Percentiles rank a stretch among this genome's conserved stretches.
Evolutionary conservation across 345 rosid genomes (phyloP).

Genomic region (Aquilaria sinensis): DNA sequence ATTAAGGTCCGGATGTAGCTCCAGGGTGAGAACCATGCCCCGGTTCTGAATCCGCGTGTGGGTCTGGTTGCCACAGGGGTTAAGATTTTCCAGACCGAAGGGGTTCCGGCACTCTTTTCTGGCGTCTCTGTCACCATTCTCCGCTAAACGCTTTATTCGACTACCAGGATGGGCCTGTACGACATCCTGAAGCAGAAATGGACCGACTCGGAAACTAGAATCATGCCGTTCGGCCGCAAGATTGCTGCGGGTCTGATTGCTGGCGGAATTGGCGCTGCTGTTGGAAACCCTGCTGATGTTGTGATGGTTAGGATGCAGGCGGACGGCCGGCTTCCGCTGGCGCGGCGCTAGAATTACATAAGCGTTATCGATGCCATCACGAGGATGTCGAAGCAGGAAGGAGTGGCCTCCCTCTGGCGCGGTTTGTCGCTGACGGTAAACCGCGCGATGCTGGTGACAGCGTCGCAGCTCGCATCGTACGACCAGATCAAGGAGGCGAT

Average conservation of each 20-base stretch:
- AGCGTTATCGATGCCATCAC: conserved; percentile 69
- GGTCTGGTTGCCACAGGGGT: conserved; percentile 57
- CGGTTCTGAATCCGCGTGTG: conserved; percentile 28
- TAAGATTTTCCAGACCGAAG: conserved; percentile 48
- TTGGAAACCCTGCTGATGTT: conserved; percentile 91
- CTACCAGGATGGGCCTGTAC: conserved; percentile 88
- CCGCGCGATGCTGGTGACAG: conserved; percentile 86
- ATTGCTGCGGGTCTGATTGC: conserved; percentile 64
- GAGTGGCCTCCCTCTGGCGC: conserved; percentile 69
- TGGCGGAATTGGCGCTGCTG: conserved; percentile 76
- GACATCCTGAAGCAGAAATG: conserved; percentile 61
- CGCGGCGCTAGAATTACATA: conserved; percentile 64
- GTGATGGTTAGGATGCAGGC: conserved; percentile 96
- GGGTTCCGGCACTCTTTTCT: conserved; percentile 59
- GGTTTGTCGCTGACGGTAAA: conserved; percentile 74
- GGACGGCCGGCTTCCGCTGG: conserved; percentile 66
- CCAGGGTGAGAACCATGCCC: conserved; percentile 51
- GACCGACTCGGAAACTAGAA: conserved; percentile 59
- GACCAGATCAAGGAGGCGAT: conserved; percentile 75
- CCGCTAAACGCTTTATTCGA: conserved; percentile 77
- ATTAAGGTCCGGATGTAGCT: conserved; percentile 91
- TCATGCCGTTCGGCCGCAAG: conserved; percentile 46
- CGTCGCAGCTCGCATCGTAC: conserved; percentile 80
- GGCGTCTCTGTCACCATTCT: conserved; percentile 86
- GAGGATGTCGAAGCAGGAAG: conserved; percentile 66